Conservation (phyloP, 108 stramenopile species). For the Skeletonema potamos region DNA sequence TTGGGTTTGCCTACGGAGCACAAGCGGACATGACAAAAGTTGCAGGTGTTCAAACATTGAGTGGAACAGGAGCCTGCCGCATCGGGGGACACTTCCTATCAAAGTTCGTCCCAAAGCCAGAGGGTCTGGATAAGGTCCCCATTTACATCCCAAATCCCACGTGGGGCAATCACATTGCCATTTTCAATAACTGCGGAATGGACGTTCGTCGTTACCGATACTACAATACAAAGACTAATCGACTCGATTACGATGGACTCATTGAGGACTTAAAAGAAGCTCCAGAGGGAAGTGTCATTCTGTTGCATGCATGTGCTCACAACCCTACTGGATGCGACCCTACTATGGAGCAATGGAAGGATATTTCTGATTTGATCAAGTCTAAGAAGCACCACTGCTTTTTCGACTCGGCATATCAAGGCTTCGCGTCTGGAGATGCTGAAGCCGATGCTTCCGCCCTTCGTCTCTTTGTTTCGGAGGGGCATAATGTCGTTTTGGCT, state of each 20-base stretch:
- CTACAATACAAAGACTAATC: conserved; percentile 83
- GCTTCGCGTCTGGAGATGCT: conserved; percentile 97
- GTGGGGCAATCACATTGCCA: conserved; percentile 98
- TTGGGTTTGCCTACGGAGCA: conserved; percentile 93
- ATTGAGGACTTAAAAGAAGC: conserved; percentile 82
- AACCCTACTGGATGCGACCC: conserved; percentile 99
- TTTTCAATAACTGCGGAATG: conserved; percentile 87
- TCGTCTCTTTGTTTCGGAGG: conserved; percentile 86
- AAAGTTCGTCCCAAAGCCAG: conserved; percentile 58
- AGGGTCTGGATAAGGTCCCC: conserved; percentile 15
- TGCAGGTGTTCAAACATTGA: conserved; percentile 91
- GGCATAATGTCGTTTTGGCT: conserved; percentile 87
- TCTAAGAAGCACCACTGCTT: conserved; percentile 80
- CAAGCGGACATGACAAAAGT: conserved; percentile 66
- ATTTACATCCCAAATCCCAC: conserved; percentile 95
- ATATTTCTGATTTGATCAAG: conserved; percentile 76
- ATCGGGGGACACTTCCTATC: conserved; percentile 89
- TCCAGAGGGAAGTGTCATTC: conserved; percentile 82
- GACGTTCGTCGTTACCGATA: conserved; percentile 89
- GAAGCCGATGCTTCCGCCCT: conserved; percentile 91
- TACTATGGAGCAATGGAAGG: conserved; percentile 86
- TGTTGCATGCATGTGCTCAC: conserved; percentile 99
- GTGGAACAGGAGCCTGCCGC: conserved; percentile 97
- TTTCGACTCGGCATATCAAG: conserved; percentile 99
- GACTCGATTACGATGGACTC: conserved; percentile 88